These are phyloP conservation scores for Marchantia polymorpha DNA, from an alignment of 225 moss, liverwort and hornwort species.

Conservation along the genomic window DNA sequence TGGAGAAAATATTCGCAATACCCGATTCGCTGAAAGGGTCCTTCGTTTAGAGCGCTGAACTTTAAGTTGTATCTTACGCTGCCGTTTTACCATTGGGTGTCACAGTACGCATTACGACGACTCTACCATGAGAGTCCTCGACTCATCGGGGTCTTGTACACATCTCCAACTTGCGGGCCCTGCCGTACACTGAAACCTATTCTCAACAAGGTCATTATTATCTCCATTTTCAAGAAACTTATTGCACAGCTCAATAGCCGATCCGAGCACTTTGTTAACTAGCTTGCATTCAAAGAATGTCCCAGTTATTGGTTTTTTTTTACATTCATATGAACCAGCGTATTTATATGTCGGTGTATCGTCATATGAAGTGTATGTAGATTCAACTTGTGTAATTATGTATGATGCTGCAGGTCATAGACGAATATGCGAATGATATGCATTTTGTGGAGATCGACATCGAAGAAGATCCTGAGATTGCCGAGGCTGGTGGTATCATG, in stretches of 20 bases:
- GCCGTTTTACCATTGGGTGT: not conserved
- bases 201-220: constrained; percentile 65
- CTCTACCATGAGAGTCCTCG: constrained; percentile 97
- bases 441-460: constrained; percentile 98
- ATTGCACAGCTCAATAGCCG: no score
- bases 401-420: constrained; percentile 68
- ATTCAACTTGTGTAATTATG: not conserved
- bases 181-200: constrained; percentile 93
- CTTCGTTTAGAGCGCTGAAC: not conserved
- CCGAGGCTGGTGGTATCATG: constrained; percentile 96
- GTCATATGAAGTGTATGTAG: not conserved
- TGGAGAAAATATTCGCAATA: no score
- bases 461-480: constrained; percentile 98
- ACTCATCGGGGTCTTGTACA: constrained; percentile 87
- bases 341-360: not conserved
- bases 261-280: not conserved
- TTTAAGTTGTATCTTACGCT: not conserved
- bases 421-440: constrained; percentile 67
- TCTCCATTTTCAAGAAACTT: not conserved
- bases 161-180: constrained; percentile 91
- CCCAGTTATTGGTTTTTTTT: not conserved
- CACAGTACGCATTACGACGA: constrained; percentile 90
- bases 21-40: no score
- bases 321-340: not conserved
- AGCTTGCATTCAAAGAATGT: not conserved